Base-by-base conservation (phyloP, 1,139 yeast species). In the Geotrichum phurueaensis region DNA sequence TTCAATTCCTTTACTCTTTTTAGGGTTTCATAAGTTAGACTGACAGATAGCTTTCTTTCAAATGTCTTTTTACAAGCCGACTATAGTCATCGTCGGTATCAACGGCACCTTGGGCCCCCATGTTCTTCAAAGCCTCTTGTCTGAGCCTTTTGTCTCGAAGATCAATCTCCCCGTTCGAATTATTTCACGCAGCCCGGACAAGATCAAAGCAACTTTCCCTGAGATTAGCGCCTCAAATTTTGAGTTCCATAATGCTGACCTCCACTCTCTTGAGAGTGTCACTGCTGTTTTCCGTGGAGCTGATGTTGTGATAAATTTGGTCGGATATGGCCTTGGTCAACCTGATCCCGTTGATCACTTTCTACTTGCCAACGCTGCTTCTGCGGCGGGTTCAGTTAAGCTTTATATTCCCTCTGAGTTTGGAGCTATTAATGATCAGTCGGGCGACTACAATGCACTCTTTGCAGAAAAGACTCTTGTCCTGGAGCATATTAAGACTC, bases 331-430 rank as follows among this genome's bases (percentile, higher is more conserved):
- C 6, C 59, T 75, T 45, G 47, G 47, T 9, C 47, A 39, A 5
- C 27, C 36, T 22, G 23, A 36, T 13, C n/a, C 36, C 39, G 13
- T 52, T n/a, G 79, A 75, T 64, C 67, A 71, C 58, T 66, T 64
- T 49, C 63, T 67, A 4, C 54, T 74, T 36, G 64, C 76, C 10
- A 73, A 76, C 2, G 47, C 47, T 15, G 78, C 83, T 4, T 77
- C 80, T 1, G 68, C 69, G 7, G 69, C 69, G 20, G 78, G 79
- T 49, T 51, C 55, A 6, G 84, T 84, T 54, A 80, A 81, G 69
- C 68, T 84, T 43, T 84, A 78, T 71, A 78, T 85, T 62, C 87
- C 89, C 43, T 81, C 88, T 3, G 88, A 84, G 68, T 85, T 81
- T 66, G 89, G 89, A 54, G 68, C 75, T 48, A 83, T 83, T 58